These are phyloP conservation scores for Diaporthe batatas DNA, from an alignment of 2,329 filamentous ascomycete genomes.

Conservation along the genomic window DNA sequence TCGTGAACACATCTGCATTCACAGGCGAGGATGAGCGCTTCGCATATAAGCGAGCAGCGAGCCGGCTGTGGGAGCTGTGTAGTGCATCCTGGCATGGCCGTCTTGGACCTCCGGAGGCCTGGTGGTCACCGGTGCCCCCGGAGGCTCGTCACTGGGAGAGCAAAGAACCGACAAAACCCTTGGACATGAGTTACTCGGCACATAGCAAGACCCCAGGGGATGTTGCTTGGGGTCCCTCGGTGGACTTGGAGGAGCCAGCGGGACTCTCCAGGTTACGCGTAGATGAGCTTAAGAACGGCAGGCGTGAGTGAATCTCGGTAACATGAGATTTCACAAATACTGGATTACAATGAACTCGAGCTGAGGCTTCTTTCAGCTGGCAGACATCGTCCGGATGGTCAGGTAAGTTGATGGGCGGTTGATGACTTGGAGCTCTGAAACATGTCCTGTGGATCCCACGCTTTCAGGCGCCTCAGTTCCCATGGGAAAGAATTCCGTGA, in stretches of 20 bases:
- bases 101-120: conserved; percentile 61
- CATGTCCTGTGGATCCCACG: not conserved
- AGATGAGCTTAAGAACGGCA: conserved; percentile 47
- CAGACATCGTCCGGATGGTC: not conserved
- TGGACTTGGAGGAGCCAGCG: conserved; percentile 59
- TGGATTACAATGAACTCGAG: conserved; percentile 8
- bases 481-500: not conserved
- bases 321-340: not conserved
- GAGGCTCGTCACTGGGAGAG: conserved; percentile 65
- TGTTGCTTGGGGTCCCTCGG: conserved; percentile 55
- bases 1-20: conserved; percentile 74
- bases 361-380: not conserved
- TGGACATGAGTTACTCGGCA: conserved; percentile 40
- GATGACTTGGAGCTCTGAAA: conserved; percentile 18
- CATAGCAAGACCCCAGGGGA: conserved; percentile 48
- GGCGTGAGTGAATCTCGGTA: conserved; percentile 28
- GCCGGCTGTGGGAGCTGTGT: conserved; percentile 87
- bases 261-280: conserved; percentile 55
- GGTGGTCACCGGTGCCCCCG: conserved; percentile 76
- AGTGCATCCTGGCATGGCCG: conserved; percentile 78
- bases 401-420: conserved; percentile 44
- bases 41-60: conserved; percentile 82
- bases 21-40: conserved; percentile 87
- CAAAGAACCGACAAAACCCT: conserved; percentile 43
- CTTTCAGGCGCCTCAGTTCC: not conserved